phyloP scores from a whole-genome alignment of 2,329 filamentous ascomycete species.

The Aureobasidium uvarum region DNA sequence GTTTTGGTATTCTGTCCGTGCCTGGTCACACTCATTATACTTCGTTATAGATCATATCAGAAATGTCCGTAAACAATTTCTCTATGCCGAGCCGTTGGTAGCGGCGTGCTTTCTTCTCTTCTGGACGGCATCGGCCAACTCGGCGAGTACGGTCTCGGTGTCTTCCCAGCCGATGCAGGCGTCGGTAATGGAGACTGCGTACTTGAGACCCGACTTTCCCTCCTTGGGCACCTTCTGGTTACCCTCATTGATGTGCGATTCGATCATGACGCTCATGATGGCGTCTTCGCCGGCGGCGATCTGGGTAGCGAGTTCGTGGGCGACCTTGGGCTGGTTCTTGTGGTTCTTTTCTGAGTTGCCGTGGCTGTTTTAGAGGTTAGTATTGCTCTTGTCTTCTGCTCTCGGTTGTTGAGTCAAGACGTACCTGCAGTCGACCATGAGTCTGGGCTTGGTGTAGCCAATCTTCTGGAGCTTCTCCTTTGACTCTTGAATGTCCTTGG shows the following conservation, averaged over 20 bases:
- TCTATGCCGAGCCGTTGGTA: slow-evolving; percentile 26
- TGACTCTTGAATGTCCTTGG: slow-evolving; percentile 76
- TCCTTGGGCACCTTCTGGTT: slow-evolving; percentile 85
- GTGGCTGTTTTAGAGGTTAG: slow-evolving; percentile 58
- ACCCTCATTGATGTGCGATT: slow-evolving; percentile 96
- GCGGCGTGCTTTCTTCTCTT: slow-evolving; percentile 58
- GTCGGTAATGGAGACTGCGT: slow-evolving; percentile 96
- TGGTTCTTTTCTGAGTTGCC: slow-evolving; percentile 89
- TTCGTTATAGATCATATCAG: background rate
- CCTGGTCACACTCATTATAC: background rate
- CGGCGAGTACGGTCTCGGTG: slow-evolving; percentile 74
- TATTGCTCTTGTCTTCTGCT: background rate
- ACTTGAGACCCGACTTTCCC: slow-evolving; percentile 79
- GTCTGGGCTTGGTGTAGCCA: slow-evolving; percentile 63
- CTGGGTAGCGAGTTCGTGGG: slow-evolving; percentile 75
- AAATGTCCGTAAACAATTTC: background rate
- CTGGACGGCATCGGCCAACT: slow-evolving; percentile 75
- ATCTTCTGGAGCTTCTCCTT: slow-evolving; percentile 76
- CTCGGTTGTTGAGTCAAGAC: background rate
- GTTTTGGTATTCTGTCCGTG: background rate
- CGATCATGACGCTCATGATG: slow-evolving; percentile 99
- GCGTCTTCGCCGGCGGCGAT: slow-evolving; percentile 77
- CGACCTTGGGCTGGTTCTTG: slow-evolving; percentile 95
- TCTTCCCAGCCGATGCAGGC: slow-evolving; percentile 95
- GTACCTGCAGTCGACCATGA: slow-evolving; percentile 86